Percentiles rank a stretch among this genome's conserved stretches.
phyloP scores from a whole-genome alignment of 2,329 filamentous ascomycete genomes.

The Phialophora tarda region DNA sequence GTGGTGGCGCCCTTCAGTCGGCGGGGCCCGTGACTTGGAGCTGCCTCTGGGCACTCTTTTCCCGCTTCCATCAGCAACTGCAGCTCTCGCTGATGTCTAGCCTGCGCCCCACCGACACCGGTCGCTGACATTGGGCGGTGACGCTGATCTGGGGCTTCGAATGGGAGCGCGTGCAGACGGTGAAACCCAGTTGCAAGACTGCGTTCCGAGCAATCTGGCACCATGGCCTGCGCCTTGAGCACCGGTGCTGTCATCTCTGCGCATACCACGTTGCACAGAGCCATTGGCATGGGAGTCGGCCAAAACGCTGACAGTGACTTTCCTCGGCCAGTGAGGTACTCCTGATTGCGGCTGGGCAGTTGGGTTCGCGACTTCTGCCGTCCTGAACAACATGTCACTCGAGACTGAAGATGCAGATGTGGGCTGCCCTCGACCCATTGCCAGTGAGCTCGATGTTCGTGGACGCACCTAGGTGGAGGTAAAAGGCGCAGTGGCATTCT shows the following conservation, averaged over 20 bases:
- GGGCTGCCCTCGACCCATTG: conserved; percentile 12
- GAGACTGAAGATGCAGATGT: conserved; percentile 10
- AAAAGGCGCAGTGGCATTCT: conserved; percentile 6
- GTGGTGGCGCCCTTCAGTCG: conserved; percentile 21
- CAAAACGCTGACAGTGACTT: conserved; percentile 28
- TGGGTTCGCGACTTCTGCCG: conserved; percentile 18
- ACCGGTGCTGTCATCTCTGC: conserved; percentile 22
- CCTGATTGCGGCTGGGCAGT: conserved; percentile 11
- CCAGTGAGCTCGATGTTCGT: conserved; percentile 3
- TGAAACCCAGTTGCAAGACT: conserved; percentile 31
- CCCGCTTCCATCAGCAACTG: conserved; percentile 23
- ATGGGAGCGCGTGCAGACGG: conserved; percentile 30
- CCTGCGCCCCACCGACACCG: conserved; percentile 25
- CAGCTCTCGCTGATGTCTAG: conserved; percentile 12
- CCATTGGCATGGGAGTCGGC: conserved; percentile 30
- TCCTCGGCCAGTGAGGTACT: conserved; percentile 17
- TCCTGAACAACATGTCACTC: conserved; percentile 10
- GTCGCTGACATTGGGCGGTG: conserved; percentile 30
- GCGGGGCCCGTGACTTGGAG: conserved; percentile 22
- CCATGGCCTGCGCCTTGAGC: conserved; percentile 17
- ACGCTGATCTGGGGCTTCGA: conserved; percentile 37
- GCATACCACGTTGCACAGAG: conserved; percentile 36
- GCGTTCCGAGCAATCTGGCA: conserved; percentile 26
- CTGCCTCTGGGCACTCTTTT: conserved; percentile 19
- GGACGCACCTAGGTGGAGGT: conserved; percentile 19